Percentiles rank a stretch among this genome's conserved stretches.
phyloP scores from a whole-genome alignment of 768 basidiomycete species.

The Guyanaporus albipodus region DNA sequence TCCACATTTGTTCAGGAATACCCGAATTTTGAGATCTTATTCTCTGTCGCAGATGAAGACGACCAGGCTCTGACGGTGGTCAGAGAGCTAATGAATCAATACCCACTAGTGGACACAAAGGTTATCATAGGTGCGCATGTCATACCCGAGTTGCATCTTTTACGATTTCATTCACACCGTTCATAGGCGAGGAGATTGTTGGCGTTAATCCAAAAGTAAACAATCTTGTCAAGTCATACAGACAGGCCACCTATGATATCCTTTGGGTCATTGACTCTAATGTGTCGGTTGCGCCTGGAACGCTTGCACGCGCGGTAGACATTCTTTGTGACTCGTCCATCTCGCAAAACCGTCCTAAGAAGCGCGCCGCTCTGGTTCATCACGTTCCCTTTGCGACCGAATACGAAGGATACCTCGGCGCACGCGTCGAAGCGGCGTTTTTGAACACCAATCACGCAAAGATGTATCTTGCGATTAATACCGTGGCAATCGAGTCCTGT shows the following conservation, averaged over 20 bases:
- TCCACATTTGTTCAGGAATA: constrained; percentile 92
- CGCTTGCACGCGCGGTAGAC: constrained; percentile 82
- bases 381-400: constrained; percentile 90
- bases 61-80: constrained; percentile 90
- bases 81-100: constrained; percentile 68
- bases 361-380: constrained; percentile 81
- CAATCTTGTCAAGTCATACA: constrained; percentile 86
- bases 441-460: constrained; percentile 97
- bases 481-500: constrained; percentile 85
- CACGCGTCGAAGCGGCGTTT: constrained; percentile 88
- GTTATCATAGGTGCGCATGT: constrained; percentile 67
- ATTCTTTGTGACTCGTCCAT: constrained; percentile 48
- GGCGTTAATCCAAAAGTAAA: constrained; percentile 98
- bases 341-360: constrained; percentile 33
- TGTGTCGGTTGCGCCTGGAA: constrained; percentile 69
- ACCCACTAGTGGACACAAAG: constrained; percentile 68
- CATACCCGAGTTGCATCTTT: background rate
- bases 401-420: constrained; percentile 67
- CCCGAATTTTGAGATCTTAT: constrained; percentile 84
- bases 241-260: constrained; percentile 78
- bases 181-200: constrained; percentile 71
- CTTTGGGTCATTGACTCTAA: constrained; percentile 99
- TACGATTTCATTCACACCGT: background rate
- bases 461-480: constrained; percentile 95
- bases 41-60: constrained; percentile 82